Conservation (phyloP, 2,329 filamentous ascomycete species). For the Pseudogymnoascus sp. region DNA sequence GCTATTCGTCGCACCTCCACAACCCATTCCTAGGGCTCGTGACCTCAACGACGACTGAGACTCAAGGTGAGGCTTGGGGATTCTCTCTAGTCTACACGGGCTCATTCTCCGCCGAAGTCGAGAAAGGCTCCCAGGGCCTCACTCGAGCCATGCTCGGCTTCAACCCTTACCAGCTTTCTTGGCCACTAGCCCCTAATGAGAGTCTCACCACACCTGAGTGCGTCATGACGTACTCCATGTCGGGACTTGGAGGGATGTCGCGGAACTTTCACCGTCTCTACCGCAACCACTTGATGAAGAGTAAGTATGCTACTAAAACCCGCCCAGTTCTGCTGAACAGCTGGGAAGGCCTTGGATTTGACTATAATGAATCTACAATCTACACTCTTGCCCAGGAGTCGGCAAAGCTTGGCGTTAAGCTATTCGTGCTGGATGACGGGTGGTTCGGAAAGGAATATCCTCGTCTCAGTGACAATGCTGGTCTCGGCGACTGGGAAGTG, state of each 20-base stretch:
- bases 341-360: constrained; percentile 56
- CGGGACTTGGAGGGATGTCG: constrained; percentile 55
- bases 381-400: constrained; percentile 49
- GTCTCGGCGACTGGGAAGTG: background rate
- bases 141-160: constrained; percentile 54
- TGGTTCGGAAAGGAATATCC: constrained; percentile 59
- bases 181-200: constrained; percentile 48
- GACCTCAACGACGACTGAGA: constrained; percentile 51
- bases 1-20: constrained; percentile 57
- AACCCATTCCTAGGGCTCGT: constrained; percentile 58
- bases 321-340: constrained; percentile 55
- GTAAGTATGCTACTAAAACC: constrained; percentile 44
- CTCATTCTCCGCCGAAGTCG: constrained; percentile 54
- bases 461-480: background rate
- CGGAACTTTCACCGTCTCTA: constrained; percentile 55
- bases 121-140: constrained; percentile 54
- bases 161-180: constrained; percentile 54
- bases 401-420: constrained; percentile 50
- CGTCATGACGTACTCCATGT: constrained; percentile 52
- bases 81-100: constrained; percentile 60
- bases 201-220: constrained; percentile 55
- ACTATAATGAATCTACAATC: constrained; percentile 50
- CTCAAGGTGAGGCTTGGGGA: constrained; percentile 54
- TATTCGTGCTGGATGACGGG: constrained; percentile 60
- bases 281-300: constrained; percentile 52